These are phyloP conservation scores for Clavispora phyllophila DNA, from an alignment of 805 yeast genomes.

Conservation along the genomic window DNA sequence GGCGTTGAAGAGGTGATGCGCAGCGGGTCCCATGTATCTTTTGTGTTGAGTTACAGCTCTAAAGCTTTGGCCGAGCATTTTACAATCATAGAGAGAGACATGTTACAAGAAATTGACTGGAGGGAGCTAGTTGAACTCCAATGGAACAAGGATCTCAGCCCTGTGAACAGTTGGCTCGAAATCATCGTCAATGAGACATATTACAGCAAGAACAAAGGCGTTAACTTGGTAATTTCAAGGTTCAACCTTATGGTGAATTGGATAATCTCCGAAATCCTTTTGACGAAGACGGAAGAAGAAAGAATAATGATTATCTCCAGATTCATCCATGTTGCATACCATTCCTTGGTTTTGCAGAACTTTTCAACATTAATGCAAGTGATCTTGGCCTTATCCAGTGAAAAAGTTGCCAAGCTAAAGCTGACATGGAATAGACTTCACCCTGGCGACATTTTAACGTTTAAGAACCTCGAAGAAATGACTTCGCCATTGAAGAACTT, in stretches of 20 bases:
- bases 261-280: slow-evolving; percentile 81
- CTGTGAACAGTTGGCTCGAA: slow-evolving; percentile 81
- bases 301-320: slow-evolving; percentile 72
- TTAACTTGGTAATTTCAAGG: slow-evolving; percentile 75
- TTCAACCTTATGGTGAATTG: slow-evolving; percentile 88
- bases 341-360: slow-evolving; percentile 69
- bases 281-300: slow-evolving; percentile 57
- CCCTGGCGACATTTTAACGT: slow-evolving; percentile 64
- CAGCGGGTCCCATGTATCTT: slow-evolving; percentile 66
- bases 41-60: slow-evolving; percentile 70
- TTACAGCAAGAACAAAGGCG: slow-evolving; percentile 54
- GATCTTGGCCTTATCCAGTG: slow-evolving; percentile 71
- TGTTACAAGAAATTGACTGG: slow-evolving; percentile 86
- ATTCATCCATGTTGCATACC: slow-evolving; percentile 80
- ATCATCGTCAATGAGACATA: slow-evolving; percentile 53
- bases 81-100: slow-evolving; percentile 82
- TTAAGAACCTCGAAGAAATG: slow-evolving; percentile 63
- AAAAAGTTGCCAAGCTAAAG: slow-evolving; percentile 50
- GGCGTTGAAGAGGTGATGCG: slow-evolving; percentile 39
- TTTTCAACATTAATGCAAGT: slow-evolving; percentile 86
- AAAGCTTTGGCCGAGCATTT: slow-evolving; percentile 69
- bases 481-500: slow-evolving; percentile 76
- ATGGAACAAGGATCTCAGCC: slow-evolving; percentile 63
- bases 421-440: slow-evolving; percentile 73
- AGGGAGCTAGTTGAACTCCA: slow-evolving; percentile 72